A percentile compares a stretch with the other conserved stretches of the same genome.
phyloP scores from a whole-genome alignment of 805 yeast genomes.

The Soucietia sequanensis region DNA sequence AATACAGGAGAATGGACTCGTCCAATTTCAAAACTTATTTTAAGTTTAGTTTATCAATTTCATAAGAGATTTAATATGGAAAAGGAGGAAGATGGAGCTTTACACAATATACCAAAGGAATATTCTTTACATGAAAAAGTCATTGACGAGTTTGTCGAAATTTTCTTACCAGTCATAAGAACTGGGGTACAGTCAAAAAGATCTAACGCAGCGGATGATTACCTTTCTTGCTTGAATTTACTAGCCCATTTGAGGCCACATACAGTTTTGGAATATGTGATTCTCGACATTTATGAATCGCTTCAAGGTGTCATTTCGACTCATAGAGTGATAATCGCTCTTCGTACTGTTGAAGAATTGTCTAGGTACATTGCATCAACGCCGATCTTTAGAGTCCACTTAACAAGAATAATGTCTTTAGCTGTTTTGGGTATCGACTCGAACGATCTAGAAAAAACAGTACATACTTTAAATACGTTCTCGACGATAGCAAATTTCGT shows the following conservation, averaged over 20 bases:
- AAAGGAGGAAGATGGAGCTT: constrained; percentile 28
- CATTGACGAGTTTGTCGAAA: constrained; percentile 45
- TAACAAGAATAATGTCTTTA: constrained; percentile 69
- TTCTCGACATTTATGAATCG: constrained; percentile 77
- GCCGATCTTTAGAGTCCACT: constrained; percentile 70
- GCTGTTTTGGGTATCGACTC: constrained; percentile 82
- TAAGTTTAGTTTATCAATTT: constrained; percentile 55
- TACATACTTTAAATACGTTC: constrained; percentile 64
- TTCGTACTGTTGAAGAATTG: constrained; percentile 63
- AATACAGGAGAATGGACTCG: constrained; percentile 88
- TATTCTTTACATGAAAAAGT: constrained; percentile 33
- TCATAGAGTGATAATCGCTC: constrained; percentile 74
- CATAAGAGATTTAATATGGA: constrained; percentile 59
- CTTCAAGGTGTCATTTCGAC: constrained; percentile 68
- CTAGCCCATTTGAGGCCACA: constrained; percentile 63
- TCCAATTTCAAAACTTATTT: constrained; percentile 63
- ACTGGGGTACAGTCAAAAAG: constrained; percentile 81
- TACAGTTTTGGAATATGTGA: constrained; percentile 48
- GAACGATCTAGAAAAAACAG: constrained; percentile 76
- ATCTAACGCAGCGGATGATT: constrained; percentile 51
- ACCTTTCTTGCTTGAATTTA: constrained; percentile 58
- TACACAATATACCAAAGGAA: constrained; percentile 22
- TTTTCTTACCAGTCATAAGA: constrained; percentile 55
- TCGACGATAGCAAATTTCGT: constrained; percentile 68
- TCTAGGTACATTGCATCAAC: constrained; percentile 64